These are phyloP conservation scores for Populus hybrid DNA, from an alignment of 441 rosid genomes.

Conservation along the genomic window DNA sequence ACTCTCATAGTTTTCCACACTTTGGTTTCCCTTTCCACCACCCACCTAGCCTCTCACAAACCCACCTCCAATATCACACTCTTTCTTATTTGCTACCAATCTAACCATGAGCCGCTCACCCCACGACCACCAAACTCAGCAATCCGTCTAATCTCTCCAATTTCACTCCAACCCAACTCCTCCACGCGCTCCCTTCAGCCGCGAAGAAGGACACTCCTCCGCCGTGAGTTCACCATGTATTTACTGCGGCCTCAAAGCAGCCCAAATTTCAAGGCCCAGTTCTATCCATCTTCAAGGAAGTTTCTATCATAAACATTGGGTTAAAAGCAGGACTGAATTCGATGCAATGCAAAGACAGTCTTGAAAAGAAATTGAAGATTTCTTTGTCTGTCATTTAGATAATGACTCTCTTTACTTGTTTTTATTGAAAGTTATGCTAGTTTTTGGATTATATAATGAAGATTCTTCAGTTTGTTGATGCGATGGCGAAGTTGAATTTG, in stretches of 20 bases:
- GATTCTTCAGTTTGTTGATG: conserved; percentile 41
- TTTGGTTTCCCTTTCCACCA: conserved; percentile 16
- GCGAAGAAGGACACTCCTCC: conserved; percentile 61
- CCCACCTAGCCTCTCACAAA: conserved; percentile 27
- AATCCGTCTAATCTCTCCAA: conserved; percentile 33
- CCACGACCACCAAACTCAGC: conserved; percentile 24
- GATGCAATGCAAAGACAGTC: conserved; percentile 54
- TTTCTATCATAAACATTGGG: conserved; percentile 63
- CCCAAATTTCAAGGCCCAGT: conserved; percentile 64
- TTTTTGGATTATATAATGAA: conserved; percentile 58
- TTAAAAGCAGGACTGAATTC: conserved; percentile 65
- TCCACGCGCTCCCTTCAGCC: conserved; percentile 73
- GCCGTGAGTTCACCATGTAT: conserved; percentile 65
- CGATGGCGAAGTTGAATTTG: conserved; percentile 61
- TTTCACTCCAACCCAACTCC: conserved; percentile 67
- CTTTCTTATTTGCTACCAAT: conserved; percentile 40
- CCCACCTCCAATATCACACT: conserved; percentile 32
- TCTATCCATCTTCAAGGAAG: conserved; percentile 52
- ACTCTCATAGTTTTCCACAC: too few species aligned
- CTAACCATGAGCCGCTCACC: conserved; percentile 17
- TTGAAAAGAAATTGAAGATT: conserved; percentile 49
- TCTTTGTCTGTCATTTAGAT: conserved; percentile 43
- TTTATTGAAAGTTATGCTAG: conserved; percentile 58
- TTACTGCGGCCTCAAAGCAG: conserved; percentile 63
- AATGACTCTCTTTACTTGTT: conserved; percentile 47